Conservation (phyloP, 2,329 filamentous ascomycete genomes). For the Ophiostoma ips region DNA sequence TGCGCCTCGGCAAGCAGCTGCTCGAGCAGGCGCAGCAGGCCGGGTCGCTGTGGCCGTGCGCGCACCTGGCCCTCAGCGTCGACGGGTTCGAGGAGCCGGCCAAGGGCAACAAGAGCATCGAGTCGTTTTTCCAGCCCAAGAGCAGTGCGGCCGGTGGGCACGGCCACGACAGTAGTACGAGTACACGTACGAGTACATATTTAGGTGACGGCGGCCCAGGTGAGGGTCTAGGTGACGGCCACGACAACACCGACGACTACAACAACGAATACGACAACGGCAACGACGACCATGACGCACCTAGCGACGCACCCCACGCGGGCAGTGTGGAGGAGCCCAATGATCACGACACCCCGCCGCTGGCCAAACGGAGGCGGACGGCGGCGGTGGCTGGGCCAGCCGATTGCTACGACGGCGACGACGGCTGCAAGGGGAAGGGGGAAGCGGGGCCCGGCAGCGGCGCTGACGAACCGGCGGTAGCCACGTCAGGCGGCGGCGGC, state of each 20-base stretch:
- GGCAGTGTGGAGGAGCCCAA: not conserved
- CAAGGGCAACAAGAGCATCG: conserved; percentile 73
- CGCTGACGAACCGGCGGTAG: conserved; percentile 5
- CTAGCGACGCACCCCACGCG: not conserved
- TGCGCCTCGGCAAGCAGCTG: conserved; percentile 62
- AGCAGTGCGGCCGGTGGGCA: not conserved
- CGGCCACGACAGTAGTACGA: too few species aligned
- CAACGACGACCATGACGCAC: not conserved
- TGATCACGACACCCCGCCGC: not conserved
- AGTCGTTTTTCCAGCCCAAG: conserved; percentile 47
- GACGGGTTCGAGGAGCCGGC: conserved; percentile 86
- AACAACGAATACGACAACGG: not conserved
- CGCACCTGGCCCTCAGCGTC: conserved; percentile 78
- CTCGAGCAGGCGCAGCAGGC: conserved; percentile 66
- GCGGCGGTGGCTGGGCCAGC: not conserved
- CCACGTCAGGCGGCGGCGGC: conserved; percentile 4
- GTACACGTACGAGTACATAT: too few species aligned
- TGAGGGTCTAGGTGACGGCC: not conserved
- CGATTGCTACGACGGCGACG: not conserved
- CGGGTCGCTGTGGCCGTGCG: conserved; percentile 75
- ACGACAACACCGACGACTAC: not conserved
- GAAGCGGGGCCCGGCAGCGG: not conserved
- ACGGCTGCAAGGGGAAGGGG: not conserved
- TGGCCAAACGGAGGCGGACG: conserved; percentile 9
- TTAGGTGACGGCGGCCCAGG: too few species aligned